phyloP scores from a whole-genome alignment of 176 grass and related monocot genomes.

The Eremochloa ophiuroides region DNA sequence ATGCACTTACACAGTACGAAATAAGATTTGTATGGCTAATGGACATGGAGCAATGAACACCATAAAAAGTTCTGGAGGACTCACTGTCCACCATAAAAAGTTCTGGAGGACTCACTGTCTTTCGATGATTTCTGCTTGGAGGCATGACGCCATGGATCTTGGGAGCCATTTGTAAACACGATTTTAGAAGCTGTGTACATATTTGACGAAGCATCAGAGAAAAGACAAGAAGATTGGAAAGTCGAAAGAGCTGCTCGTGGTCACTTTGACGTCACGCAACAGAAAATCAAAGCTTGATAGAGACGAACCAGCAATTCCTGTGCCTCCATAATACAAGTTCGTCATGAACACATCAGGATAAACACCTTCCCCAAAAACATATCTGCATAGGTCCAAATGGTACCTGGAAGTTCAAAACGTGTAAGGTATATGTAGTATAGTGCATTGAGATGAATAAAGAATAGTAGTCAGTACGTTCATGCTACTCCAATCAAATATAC shows the following conservation, averaged over 20 bases:
- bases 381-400: slow-evolving; percentile 90
- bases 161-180: slow-evolving; percentile 89
- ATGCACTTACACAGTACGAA: not conserved
- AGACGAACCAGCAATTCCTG: slow-evolving; percentile 63
- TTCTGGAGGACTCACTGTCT: slow-evolving; percentile 43
- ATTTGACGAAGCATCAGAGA: not conserved
- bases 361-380: slow-evolving; percentile 84
- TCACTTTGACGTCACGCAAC: not conserved
- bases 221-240: not conserved
- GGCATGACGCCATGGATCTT: slow-evolving; percentile 96
- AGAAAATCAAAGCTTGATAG: not conserved
- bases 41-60: not conserved
- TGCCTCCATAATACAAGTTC: slow-evolving; percentile 91
- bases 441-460: not conserved
- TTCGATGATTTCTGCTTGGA: slow-evolving; percentile 84
- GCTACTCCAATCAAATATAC: not conserved
- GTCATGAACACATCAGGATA: slow-evolving; percentile 91
- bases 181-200: slow-evolving; percentile 73
- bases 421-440: not conserved
- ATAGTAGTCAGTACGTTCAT: not conserved
- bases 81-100: no score
- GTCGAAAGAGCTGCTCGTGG: not conserved
- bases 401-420: slow-evolving; percentile 51
- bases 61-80: slow-evolving; percentile 1
- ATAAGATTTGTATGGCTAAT: not conserved